phyloP scores from a whole-genome alignment of 768 basidiomycete genomes.

The Boletus rufocinnamomeus region DNA sequence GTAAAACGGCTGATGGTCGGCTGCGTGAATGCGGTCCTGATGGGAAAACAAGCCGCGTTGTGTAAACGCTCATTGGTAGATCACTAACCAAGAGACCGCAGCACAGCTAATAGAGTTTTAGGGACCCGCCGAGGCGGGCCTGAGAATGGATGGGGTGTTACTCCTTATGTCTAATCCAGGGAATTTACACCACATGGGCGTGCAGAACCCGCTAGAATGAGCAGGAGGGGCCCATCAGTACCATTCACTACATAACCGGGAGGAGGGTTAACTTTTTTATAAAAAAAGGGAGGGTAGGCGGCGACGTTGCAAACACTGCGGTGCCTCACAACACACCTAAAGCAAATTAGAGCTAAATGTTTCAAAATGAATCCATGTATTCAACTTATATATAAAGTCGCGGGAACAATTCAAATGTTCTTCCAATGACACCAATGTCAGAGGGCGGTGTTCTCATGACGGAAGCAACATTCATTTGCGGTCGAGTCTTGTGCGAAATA shows the following conservation, averaged over 20 bases:
- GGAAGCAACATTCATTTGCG: background rate
- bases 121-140: slow-evolving; percentile 21
- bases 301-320: background rate
- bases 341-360: slow-evolving; percentile 7
- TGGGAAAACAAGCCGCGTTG: slow-evolving; percentile 28
- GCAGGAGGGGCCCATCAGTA: too few species aligned
- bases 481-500: background rate
- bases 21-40: slow-evolving; percentile 27
- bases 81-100: slow-evolving; percentile 21
- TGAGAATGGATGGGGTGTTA: slow-evolving; percentile 4
- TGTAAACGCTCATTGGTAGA: slow-evolving; percentile 25
- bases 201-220: background rate
- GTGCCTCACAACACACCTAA: background rate
- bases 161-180: background rate
- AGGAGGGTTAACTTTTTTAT: too few species aligned
- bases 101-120: slow-evolving; percentile 36
- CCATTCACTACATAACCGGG: background rate
- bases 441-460: background rate
- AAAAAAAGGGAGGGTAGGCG: background rate
- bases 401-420: background rate
- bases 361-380: background rate
- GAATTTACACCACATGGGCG: background rate
- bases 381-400: background rate
- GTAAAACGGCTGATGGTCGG: slow-evolving; percentile 37
- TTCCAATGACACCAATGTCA: background rate